phyloP scores from a whole-genome alignment of 108 stramenopile species.

The Nitzschia sp. region DNA sequence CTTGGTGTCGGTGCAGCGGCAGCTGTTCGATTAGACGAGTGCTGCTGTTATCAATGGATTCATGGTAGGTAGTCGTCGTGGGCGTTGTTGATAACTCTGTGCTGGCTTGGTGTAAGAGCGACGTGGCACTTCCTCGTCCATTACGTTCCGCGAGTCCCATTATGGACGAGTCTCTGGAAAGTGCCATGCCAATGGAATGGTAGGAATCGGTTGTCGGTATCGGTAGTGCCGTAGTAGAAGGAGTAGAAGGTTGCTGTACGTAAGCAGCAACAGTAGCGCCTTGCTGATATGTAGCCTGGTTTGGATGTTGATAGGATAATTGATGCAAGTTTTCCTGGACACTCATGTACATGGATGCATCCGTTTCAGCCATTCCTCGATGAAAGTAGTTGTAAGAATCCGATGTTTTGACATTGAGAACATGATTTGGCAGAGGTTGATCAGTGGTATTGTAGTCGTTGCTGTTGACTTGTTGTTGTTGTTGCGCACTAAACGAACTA shows the following conservation, averaged over 20 bases:
- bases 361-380: constrained; percentile 30
- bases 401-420: constrained; percentile 23
- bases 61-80: background rate
- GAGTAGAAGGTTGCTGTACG: background rate
- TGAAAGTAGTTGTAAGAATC: background rate
- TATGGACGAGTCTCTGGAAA: background rate
- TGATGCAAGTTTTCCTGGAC: constrained; percentile 18
- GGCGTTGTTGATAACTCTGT: background rate
- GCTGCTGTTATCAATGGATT: background rate
- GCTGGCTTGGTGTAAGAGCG: background rate
- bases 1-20: background rate
- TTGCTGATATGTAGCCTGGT: background rate
- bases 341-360: constrained; percentile 47
- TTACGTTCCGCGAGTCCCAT: background rate
- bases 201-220: background rate
- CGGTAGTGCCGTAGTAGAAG: background rate
- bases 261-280: too few relatives aligned
- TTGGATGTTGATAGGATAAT: background rate
- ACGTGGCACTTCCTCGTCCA: background rate
- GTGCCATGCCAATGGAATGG: constrained; percentile 19
- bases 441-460: background rate
- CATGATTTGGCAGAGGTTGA: background rate
- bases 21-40: background rate
- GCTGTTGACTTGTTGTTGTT: background rate
- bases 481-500: too few relatives aligned